These are phyloP conservation scores for Dryas octopetala DNA, from an alignment of 306 rosid species.

Conservation along the genomic window DNA sequence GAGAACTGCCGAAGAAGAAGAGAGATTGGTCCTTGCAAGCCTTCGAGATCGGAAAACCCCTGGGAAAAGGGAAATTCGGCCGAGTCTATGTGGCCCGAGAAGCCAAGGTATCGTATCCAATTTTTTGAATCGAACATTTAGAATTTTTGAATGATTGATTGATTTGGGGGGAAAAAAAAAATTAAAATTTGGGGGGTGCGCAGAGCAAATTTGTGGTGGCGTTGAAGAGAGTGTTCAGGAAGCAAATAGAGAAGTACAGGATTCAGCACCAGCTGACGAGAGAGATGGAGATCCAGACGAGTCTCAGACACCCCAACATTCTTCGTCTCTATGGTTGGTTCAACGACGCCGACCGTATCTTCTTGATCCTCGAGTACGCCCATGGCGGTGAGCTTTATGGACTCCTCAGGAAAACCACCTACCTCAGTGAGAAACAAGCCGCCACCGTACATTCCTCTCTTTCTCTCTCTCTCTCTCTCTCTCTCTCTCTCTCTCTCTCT, in stretches of 20 bases:
- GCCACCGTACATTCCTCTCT: constrained; percentile 51
- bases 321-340: constrained; percentile 85
- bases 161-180: too few species aligned
- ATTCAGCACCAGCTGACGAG: constrained; percentile 68
- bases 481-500: not conserved
- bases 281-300: constrained; percentile 79
- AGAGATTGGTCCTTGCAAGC: constrained; percentile 61
- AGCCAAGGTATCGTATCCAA: constrained; percentile 39
- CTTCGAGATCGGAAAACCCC: constrained; percentile 87
- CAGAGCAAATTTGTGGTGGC: constrained; percentile 82
- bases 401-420: constrained; percentile 46
- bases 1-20: constrained; percentile 20
- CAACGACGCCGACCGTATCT: constrained; percentile 66
- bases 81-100: constrained; percentile 84
- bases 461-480: not conserved
- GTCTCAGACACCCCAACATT: constrained; percentile 63
- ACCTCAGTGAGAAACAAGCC: constrained; percentile 64
- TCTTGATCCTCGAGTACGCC: constrained; percentile 84
- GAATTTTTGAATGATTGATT: not conserved
- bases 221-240: constrained; percentile 72
- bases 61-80: constrained; percentile 84
- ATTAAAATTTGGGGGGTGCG: not conserved
- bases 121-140: not conserved
- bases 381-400: constrained; percentile 79
- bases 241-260: constrained; percentile 67